These are phyloP conservation scores for Nitzschia sp. DNA, from an alignment of 108 stramenopile species.

Conservation along the genomic window DNA sequence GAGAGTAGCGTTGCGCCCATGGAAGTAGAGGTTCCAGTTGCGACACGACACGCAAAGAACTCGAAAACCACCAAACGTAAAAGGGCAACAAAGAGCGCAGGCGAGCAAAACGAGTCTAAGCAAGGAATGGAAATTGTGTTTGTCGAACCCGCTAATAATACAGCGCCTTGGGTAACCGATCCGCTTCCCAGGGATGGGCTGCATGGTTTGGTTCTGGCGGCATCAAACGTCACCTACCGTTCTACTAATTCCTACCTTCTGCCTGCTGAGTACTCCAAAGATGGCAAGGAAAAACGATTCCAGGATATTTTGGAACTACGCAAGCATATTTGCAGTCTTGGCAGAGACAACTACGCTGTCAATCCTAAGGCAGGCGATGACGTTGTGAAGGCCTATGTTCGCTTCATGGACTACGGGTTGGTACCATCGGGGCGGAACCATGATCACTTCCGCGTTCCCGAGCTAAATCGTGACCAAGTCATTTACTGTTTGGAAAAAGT, in stretches of 20 bases:
- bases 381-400: neutral
- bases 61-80: neutral
- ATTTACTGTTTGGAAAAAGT: neutral
- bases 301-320: neutral
- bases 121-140: neutral
- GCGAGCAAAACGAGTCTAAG: neutral
- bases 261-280: neutral
- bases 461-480: neutral
- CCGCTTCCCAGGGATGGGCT: neutral
- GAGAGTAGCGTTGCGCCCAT: neutral
- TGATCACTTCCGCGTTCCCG: neutral
- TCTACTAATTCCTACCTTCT: neutral
- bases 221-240: neutral
- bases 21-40: neutral
- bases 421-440: constrained; percentile 4
- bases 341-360: neutral
- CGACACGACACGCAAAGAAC: neutral
- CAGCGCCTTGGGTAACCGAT: constrained; percentile 7
- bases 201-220: neutral
- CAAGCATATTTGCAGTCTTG: neutral
- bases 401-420: neutral
- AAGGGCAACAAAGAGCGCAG: neutral
- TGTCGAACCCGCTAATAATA: neutral
- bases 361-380: neutral
- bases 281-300: neutral